Conservation (phyloP, 73 alveolate genomes). For the Effrenium voratum region DNA sequence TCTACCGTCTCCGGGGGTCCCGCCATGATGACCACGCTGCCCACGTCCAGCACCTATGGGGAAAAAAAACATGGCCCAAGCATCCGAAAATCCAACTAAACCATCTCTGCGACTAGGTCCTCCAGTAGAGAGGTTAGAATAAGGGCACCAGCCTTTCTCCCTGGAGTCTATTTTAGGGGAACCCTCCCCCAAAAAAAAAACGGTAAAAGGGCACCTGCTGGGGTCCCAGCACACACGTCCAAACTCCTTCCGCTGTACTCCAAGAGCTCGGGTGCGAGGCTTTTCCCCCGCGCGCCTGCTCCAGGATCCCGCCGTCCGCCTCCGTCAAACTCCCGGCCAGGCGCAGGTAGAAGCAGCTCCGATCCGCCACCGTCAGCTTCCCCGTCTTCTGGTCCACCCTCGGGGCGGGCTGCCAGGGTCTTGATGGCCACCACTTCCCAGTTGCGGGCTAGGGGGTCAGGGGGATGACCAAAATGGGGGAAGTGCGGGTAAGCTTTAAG, state of each 20-base stretch:
- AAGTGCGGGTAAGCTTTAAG: too few species aligned
- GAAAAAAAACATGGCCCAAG: neutral
- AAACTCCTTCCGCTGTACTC: too few species aligned
- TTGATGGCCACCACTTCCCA: too few species aligned
- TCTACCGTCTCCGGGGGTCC: conserved; percentile 86
- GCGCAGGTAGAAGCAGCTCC: conserved; percentile 93
- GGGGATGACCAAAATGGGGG: too few species aligned
- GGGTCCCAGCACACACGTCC: too few species aligned
- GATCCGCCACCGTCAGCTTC: conserved; percentile 55
- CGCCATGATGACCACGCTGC: conserved; percentile 91
- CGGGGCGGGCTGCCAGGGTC: neutral
- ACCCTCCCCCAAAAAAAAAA: too few species aligned
- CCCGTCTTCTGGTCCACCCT: conserved; percentile 86
- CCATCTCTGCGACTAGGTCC: neutral
- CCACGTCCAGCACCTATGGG: conserved; percentile 63
- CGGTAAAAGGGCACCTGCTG: too few species aligned
- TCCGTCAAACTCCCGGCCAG: conserved; percentile 53
- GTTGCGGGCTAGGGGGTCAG: too few species aligned
- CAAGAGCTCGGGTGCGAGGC: too few species aligned
- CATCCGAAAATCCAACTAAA: neutral
- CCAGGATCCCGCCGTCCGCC: conserved; percentile 62
- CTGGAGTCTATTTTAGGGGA: too few species aligned
- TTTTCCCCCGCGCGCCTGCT: conserved; percentile 72
- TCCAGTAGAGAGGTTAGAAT: neutral
- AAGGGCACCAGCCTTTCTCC: neutral